A percentile compares a stretch with the other conserved stretches of the same genome.
Conservation (phyloP, 495 filamentous ascomycete genomes). For the Rhypophila decipiens region DNA sequence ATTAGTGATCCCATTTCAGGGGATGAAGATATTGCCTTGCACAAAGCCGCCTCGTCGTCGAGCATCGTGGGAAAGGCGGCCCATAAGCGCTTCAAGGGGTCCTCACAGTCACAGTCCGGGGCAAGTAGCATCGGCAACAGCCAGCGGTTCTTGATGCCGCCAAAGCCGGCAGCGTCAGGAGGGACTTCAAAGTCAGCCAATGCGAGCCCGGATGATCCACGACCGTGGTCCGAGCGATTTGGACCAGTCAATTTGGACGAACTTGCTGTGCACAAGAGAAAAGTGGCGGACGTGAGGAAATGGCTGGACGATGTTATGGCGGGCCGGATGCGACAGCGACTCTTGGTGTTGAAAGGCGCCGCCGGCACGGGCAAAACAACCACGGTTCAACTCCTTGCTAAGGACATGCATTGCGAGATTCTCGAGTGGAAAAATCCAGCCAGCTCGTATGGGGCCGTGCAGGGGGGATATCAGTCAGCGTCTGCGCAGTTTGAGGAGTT, state of each 20-base stretch:
- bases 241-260: slow-evolving; percentile 67
- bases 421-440: slow-evolving; percentile 88
- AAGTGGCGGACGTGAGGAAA: slow-evolving; percentile 74
- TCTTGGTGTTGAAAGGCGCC: slow-evolving; percentile 83
- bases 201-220: slow-evolving; percentile 30
- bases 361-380: slow-evolving; percentile 92
- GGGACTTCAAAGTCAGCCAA: slow-evolving; percentile 7
- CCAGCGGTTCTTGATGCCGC: slow-evolving; percentile 34
- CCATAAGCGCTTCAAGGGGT: slow-evolving; percentile 35
- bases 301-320: slow-evolving; percentile 74
- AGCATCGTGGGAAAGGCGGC: slow-evolving; percentile 42
- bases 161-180: neutral
- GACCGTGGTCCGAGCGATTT: slow-evolving; percentile 87
- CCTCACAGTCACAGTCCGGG: slow-evolving; percentile 6
- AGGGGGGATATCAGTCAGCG: slow-evolving; percentile 51
- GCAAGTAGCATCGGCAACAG: slow-evolving; percentile 15
- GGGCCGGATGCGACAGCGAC: slow-evolving; percentile 56
- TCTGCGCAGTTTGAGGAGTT: slow-evolving; percentile 87
- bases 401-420: slow-evolving; percentile 62
- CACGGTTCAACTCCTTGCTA: slow-evolving; percentile 68
- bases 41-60: slow-evolving; percentile 26
- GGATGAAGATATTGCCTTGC: slow-evolving; percentile 39
- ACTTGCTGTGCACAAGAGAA: slow-evolving; percentile 86
- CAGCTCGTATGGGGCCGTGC: slow-evolving; percentile 46
- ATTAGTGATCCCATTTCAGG: slow-evolving; percentile 46